Evolutionary conservation across 2,329 filamentous ascomycete species (phyloP).

Genomic region (Pseudodiploospora longispora): DNA sequence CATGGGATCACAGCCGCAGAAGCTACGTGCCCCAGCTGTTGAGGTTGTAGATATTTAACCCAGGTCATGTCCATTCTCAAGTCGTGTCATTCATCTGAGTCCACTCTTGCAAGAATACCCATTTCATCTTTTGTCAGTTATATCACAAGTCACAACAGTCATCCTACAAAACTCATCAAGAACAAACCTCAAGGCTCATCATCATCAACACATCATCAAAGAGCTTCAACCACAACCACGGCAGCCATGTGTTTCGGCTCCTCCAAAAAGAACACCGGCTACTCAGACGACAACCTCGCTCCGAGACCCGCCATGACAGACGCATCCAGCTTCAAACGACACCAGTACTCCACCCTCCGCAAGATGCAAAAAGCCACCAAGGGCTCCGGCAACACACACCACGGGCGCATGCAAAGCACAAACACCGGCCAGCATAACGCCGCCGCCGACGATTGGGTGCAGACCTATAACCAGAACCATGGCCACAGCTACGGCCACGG

Average conservation of each 20-base stretch:
- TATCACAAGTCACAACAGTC: too few species aligned
- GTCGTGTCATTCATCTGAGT: too few species aligned
- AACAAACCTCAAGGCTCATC: too few species aligned
- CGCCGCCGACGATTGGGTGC: neutral
- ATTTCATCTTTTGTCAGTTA: too few species aligned
- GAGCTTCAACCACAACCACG: neutral
- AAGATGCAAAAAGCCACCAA: neutral
- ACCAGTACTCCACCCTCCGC: neutral
- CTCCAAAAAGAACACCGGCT: neutral
- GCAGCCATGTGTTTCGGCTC: neutral
- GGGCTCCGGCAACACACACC: neutral
- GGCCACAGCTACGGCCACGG: neutral
- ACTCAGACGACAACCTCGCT: neutral
- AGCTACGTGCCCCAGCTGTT: too few species aligned
- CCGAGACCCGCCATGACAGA: neutral
- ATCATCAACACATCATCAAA: neutral
- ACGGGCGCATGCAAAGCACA: neutral
- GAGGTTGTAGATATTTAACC: too few species aligned
- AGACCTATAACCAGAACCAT: neutral
- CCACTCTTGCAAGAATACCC: too few species aligned
- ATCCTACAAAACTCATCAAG: too few species aligned
- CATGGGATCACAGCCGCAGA: too few species aligned
- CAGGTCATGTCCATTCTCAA: too few species aligned
- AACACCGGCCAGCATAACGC: neutral
- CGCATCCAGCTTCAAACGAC: neutral